phyloP scores from a whole-genome alignment of 1,284 basidiomycete species.

The Pyrrhoderma lamaoense region DNA sequence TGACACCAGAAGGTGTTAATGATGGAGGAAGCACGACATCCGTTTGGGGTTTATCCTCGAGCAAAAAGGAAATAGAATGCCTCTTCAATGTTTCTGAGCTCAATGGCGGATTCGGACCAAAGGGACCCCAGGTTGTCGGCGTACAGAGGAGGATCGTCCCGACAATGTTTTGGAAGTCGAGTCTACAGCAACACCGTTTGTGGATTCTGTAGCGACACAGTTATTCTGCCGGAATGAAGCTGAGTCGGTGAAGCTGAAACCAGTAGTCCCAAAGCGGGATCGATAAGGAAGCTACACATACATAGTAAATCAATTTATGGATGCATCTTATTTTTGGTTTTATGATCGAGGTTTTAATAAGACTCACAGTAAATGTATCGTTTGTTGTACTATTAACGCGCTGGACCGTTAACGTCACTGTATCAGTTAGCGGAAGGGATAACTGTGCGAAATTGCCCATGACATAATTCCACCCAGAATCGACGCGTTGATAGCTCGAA shows the following conservation, averaged over 20 bases:
- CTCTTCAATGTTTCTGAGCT: constrained; percentile 30
- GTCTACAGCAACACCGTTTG: constrained; percentile 37
- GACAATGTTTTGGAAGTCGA: constrained; percentile 8
- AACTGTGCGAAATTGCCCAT: constrained; percentile 59
- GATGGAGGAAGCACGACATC: constrained; percentile 44
- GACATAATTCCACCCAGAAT: constrained; percentile 45
- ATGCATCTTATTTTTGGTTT: too few species aligned
- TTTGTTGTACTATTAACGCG: constrained; percentile 33
- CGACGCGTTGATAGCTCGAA: constrained; percentile 31
- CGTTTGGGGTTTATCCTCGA: constrained; percentile 39
- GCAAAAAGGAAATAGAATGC: constrained; percentile 41
- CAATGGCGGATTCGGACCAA: constrained; percentile 41
- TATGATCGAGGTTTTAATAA: background rate
- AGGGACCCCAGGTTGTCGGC: constrained; percentile 28
- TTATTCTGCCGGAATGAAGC: constrained; percentile 46
- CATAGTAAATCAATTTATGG: too few species aligned
- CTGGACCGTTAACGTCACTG: constrained; percentile 42
- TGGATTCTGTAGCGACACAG: constrained; percentile 41
- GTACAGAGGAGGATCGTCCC: constrained; percentile 6
- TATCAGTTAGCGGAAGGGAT: constrained; percentile 46
- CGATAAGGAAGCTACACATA: constrained; percentile 46
- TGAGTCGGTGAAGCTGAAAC: constrained; percentile 42
- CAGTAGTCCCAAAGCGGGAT: constrained; percentile 39
- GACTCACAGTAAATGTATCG: constrained; percentile 38
- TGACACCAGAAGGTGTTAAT: constrained; percentile 35